phyloP scores from a whole-genome alignment of 179 eudicot genomes.

The Spinacia oleracea region DNA sequence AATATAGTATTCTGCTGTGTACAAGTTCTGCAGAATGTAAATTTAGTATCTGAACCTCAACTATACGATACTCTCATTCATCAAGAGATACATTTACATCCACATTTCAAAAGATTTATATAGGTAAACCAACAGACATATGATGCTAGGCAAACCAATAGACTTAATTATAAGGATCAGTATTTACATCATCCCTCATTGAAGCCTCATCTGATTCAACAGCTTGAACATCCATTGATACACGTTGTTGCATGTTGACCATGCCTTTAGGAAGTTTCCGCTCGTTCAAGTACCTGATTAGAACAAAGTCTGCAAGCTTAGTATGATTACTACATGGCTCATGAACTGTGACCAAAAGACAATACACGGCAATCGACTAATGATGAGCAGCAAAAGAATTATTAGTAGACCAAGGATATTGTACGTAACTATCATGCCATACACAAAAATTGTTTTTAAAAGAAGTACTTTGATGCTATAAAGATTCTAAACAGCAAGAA shows the following conservation, averaged over 20 bases:
- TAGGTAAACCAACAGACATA: not conserved
- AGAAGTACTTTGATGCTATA: not conserved
- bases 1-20: not conserved
- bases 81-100: not conserved
- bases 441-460: no score
- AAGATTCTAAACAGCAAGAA: not conserved
- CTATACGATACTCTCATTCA: not conserved
- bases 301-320: slow-evolving; percentile 21
- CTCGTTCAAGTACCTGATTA: slow-evolving; percentile 75
- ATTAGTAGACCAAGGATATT: not conserved
- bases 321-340: slow-evolving; percentile 1
- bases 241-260: slow-evolving; percentile 59
- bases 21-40: not conserved
- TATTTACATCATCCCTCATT: slow-evolving; percentile 34
- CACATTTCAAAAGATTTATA: not conserved
- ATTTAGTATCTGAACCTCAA: slow-evolving; percentile 1
- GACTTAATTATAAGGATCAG: slow-evolving; percentile 10
- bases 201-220: slow-evolving; percentile 45
- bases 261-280: slow-evolving; percentile 82
- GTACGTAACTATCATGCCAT: no score
- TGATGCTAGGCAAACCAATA: not conserved
- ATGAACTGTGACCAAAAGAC: not conserved
- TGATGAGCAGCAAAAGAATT: not conserved
- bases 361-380: not conserved
- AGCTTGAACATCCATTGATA: slow-evolving; percentile 43